Conservation (phyloP, 2,329 filamentous ascomycete genomes). For the Colletotrichum sp. region DNA sequence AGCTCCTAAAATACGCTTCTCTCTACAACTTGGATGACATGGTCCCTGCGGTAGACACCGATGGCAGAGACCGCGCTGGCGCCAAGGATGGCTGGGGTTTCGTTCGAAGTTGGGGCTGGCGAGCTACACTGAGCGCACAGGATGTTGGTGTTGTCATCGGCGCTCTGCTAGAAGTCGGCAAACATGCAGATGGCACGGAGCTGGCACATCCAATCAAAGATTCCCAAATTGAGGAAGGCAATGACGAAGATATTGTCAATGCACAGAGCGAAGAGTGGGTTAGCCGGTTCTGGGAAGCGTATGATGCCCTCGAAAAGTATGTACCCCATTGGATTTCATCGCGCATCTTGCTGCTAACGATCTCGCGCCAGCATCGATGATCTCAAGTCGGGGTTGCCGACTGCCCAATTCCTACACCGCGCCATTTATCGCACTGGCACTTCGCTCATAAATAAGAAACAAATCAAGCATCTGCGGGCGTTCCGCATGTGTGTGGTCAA, state of each 20-base stretch:
- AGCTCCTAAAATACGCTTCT: slow-evolving; percentile 89
- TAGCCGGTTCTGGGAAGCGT: slow-evolving; percentile 73
- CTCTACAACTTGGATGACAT: slow-evolving; percentile 94
- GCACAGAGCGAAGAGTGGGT: slow-evolving; percentile 69
- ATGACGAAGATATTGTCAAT: slow-evolving; percentile 46
- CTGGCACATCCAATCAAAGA: slow-evolving; percentile 34
- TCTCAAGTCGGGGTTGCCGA: slow-evolving; percentile 77
- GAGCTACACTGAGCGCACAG: slow-evolving; percentile 88
- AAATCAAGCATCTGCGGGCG: slow-evolving; percentile 89
- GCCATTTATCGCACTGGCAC: slow-evolving; percentile 95
- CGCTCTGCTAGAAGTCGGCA: slow-evolving; percentile 91
- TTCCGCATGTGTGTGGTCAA: slow-evolving; percentile 97
- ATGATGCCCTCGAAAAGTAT: slow-evolving; percentile 74
- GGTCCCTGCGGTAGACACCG: slow-evolving; percentile 79
- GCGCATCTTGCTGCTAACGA: slow-evolving; percentile 49
- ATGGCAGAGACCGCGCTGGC: slow-evolving; percentile 71
- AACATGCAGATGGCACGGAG: slow-evolving; percentile 45
- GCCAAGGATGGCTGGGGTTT: slow-evolving; percentile 96
- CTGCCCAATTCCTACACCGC: slow-evolving; percentile 87
- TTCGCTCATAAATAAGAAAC: slow-evolving; percentile 87
- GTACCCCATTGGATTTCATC: slow-evolving; percentile 37
- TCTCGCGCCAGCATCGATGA: slow-evolving; percentile 69
- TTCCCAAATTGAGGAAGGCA: slow-evolving; percentile 42
- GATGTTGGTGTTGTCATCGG: slow-evolving; percentile 94
- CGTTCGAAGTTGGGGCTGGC: slow-evolving; percentile 97